phyloP scores from a whole-genome alignment of 1,139 yeast species.

The Debaryomyces subglobosus region DNA sequence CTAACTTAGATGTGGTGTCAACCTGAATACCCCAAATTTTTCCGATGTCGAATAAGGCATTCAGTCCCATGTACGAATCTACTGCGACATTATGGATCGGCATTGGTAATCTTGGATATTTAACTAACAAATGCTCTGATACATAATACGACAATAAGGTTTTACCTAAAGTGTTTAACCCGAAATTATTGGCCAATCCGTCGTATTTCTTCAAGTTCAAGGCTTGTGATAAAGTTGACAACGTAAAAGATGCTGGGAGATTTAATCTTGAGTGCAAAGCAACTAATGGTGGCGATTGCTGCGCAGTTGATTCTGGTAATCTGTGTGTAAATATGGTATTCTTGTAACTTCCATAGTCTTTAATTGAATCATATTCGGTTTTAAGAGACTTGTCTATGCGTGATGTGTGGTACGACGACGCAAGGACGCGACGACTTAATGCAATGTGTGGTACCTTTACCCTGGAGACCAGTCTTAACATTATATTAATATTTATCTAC shows the following conservation, averaged over 20 bases:
- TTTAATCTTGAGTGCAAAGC: conserved; percentile 81
- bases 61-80: conserved; percentile 69
- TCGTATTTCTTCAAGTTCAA: conserved; percentile 52
- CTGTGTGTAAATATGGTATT: conserved; percentile 49
- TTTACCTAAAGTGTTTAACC: conserved; percentile 82
- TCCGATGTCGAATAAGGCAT: conserved; percentile 66
- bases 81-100: conserved; percentile 74
- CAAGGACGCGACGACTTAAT: conserved; percentile 11
- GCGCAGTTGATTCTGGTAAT: conserved; percentile 52
- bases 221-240: conserved; percentile 78
- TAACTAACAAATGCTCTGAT: conserved; percentile 69
- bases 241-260: conserved; percentile 57
- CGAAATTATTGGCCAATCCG: conserved; percentile 70
- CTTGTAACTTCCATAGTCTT: conserved; percentile 46
- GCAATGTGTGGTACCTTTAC: conserved; percentile 12
- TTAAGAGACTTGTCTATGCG: conserved; percentile 27
- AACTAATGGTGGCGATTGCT: conserved; percentile 67
- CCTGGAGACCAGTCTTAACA: conserved; percentile 14
- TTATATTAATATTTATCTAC: conserved; percentile 4
- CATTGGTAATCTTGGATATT: conserved; percentile 89
- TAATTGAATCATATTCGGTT: conserved; percentile 34
- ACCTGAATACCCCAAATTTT: conserved; percentile 86
- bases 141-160: conserved; percentile 75
- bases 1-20: conserved; percentile 65
- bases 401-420: conserved; percentile 26